Conservation (phyloP, 1,139 yeast species). For the Zygosaccharomyces pseudobailii region DNA sequence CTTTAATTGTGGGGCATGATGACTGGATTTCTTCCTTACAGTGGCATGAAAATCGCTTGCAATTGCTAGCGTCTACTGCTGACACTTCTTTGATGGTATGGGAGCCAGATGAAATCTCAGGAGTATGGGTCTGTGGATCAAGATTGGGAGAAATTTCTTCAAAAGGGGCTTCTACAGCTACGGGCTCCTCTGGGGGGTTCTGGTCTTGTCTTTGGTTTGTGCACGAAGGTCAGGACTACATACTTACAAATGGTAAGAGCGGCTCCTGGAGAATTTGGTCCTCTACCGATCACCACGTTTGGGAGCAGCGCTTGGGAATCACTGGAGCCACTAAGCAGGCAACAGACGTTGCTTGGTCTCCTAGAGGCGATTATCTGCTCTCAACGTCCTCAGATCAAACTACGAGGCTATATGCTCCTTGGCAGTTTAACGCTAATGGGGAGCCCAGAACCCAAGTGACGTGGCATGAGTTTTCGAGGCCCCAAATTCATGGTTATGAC, state of each 20-base stretch:
- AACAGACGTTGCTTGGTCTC: constrained; percentile 80
- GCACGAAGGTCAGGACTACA: constrained; percentile 42
- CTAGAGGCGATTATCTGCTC: constrained; percentile 59
- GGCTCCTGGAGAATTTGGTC: constrained; percentile 88
- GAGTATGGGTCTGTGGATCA: constrained; percentile 81
- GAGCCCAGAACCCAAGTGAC: constrained; percentile 32
- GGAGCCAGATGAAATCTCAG: constrained; percentile 83
- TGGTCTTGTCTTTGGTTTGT: constrained; percentile 85
- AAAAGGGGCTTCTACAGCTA: constrained; percentile 96
- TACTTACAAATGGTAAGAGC: constrained; percentile 81
- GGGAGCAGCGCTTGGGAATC: constrained; percentile 57
- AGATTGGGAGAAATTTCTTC: constrained; percentile 89
- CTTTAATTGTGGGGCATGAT: constrained; percentile 94
- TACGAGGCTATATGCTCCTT: constrained; percentile 72
- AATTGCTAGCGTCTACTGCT: constrained; percentile 80
- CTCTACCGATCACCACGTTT: constrained; percentile 36
- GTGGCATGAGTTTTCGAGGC: constrained; percentile 94
- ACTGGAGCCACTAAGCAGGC: constrained; percentile 74
- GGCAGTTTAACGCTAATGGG: constrained; percentile 40
- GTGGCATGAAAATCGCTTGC: constrained; percentile 68
- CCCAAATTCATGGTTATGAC: constrained; percentile 97
- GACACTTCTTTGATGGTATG: constrained; percentile 95
- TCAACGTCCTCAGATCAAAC: constrained; percentile 89
- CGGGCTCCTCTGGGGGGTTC: constrained; percentile 97
- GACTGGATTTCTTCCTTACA: constrained; percentile 89